Evolutionary conservation across 2,329 filamentous ascomycete genomes (phyloP), one percentile per base, ranked within the genome.

Genomic region (Aaosphaeria arxii): DNA sequence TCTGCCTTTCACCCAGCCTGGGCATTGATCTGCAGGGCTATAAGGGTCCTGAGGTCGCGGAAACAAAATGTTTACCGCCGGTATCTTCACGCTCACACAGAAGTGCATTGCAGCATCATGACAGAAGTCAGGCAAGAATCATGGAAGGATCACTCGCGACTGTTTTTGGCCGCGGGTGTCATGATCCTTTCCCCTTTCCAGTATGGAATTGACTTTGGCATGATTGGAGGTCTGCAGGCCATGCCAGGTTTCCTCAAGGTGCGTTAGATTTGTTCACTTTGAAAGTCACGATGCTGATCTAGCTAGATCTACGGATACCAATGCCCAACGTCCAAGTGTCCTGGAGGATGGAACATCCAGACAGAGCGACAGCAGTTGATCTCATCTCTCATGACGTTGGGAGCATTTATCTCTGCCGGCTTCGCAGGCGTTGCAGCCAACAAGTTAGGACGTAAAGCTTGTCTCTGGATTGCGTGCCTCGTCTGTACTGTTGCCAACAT

Each of bases 171-270:
- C 11, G 78, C 76, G 48, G 72, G 73, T 0, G 57, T 79, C 4
- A 71, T 79, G 41, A 73, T 74, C 7, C 60, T 79, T 50, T 76
- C 73, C 32, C 76, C 77, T 0, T 80, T 80, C 51, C 77, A 80
- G 53, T 80, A 80, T 63, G 77, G 77, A 7, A 64, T 77, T 33
- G 75, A 80, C 53, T 80, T 79, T 56, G 76, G 77, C 5, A 63
- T 79, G 46, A 79, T 79, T 52, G 74, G 74, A 40, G 75, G 45
- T 42, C 53, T 79, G 2, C 76, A 79, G 57, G 77, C 76, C 51
- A 79, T 78, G 76, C 56, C 67, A 6, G 76, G 74, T 1, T 79
- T 79, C 45, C 63, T 78, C 9, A 36, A 36, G 33, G 33, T 36
- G 7, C 33, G 33, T 36, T n/a, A 36, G 30, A 44, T 46, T 30